phyloP scores from a whole-genome alignment of 306 rosid species.

The Cucumis cinereus region DNA sequence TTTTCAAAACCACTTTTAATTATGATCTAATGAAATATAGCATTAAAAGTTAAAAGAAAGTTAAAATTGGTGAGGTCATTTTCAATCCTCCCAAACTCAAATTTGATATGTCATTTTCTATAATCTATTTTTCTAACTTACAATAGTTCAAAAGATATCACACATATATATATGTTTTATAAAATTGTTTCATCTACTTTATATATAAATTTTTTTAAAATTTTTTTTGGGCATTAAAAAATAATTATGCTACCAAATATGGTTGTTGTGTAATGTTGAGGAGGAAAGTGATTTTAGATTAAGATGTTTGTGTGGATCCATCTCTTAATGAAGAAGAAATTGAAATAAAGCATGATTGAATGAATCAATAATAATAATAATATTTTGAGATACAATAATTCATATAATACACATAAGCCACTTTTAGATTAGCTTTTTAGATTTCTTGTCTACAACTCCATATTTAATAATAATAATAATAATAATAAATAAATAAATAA shows the following conservation, averaged over 20 bases:
- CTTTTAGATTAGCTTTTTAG: background rate
- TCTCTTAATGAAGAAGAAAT: slow-evolving; percentile 4
- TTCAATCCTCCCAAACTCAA: background rate
- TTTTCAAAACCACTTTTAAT: no score
- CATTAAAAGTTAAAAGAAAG: background rate
- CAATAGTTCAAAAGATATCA: background rate
- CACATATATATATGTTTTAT: background rate
- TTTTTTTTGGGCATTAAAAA: background rate
- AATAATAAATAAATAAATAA: no score
- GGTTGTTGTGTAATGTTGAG: background rate
- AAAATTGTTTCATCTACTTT: background rate
- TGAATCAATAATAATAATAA: background rate
- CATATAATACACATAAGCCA: background rate
- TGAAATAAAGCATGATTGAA: background rate
- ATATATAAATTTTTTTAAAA: background rate
- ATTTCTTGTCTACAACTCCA: background rate
- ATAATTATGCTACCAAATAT: background rate
- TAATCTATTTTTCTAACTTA: background rate
- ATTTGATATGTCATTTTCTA: background rate
- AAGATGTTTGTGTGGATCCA: background rate
- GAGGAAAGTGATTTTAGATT: background rate
- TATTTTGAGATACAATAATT: background rate
- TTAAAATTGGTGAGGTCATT: background rate
- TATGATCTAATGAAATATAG: no score
- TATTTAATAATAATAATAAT: no score